Conservation (phyloP, 139 green algal genomes). For the Chlorella ohadii region DNA sequence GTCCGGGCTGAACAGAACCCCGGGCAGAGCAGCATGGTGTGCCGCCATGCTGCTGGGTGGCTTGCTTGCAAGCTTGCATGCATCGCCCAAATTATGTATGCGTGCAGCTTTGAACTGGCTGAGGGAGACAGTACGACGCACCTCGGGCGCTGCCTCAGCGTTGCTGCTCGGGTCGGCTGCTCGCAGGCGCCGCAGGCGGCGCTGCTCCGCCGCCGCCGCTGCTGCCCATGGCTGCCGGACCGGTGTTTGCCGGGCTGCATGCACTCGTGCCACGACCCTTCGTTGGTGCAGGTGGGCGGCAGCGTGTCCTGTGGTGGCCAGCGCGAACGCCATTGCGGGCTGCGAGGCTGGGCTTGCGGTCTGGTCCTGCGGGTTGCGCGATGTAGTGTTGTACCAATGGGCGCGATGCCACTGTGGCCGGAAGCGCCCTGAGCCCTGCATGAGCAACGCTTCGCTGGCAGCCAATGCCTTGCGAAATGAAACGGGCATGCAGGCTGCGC, state of each 20-base stretch:
- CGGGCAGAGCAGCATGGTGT: too few species aligned
- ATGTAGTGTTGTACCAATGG: too few species aligned
- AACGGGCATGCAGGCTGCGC: too few species aligned
- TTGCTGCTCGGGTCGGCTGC: not conserved
- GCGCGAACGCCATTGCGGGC: not conserved
- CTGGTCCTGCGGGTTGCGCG: not conserved
- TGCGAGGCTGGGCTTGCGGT: not conserved
- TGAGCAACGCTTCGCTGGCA: too few species aligned
- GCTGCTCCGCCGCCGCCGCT: not conserved
- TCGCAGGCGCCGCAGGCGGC: not conserved
- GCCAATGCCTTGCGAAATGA: too few species aligned
- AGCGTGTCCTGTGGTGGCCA: not conserved
- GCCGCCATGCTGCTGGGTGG: too few species aligned
- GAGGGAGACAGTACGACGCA: not conserved
- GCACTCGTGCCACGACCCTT: not conserved
- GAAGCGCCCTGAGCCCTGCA: too few species aligned
- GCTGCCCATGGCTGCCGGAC: not conserved
- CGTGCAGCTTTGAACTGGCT: too few species aligned
- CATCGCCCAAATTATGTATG: too few species aligned
- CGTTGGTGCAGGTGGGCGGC: not conserved
- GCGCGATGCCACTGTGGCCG: too few species aligned
- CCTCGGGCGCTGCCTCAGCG: not conserved
- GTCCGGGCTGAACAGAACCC: too few species aligned
- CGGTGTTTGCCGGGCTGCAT: not conserved
- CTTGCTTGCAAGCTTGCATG: too few species aligned